Evolutionary conservation across 2,329 filamentous ascomycete species (phyloP).

Genomic region (Endothia cerciana): DNA sequence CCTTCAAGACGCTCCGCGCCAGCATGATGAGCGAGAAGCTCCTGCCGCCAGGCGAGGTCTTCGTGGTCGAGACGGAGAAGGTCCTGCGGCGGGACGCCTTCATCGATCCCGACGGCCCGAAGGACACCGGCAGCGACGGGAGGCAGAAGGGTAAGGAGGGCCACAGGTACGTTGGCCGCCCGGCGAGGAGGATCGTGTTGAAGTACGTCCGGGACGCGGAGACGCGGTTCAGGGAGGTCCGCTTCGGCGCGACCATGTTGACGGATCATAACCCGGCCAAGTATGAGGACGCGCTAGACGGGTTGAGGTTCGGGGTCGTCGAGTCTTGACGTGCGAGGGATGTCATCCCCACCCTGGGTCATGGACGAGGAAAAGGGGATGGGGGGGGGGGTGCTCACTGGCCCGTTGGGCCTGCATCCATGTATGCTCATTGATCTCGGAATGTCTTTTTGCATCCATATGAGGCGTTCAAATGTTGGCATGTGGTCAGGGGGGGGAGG

Average conservation of each 20-base stretch:
- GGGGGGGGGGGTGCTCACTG: too few relatives aligned
- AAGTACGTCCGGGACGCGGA: conserved; percentile 75
- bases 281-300: conserved; percentile 71
- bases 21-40: conserved; percentile 73
- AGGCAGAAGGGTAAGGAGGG: conserved; percentile 22
- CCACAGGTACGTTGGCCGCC: conserved; percentile 55
- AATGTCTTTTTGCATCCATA: too few relatives aligned
- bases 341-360: too few relatives aligned
- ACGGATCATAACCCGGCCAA: conserved; percentile 75
- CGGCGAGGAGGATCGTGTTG: conserved; percentile 70
- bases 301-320: conserved; percentile 56
- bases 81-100: conserved; percentile 72
- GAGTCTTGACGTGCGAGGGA: conserved; percentile 30
- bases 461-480: too few relatives aligned
- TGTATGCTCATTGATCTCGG: too few relatives aligned
- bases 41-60: conserved; percentile 76
- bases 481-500: too few relatives aligned
- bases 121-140: neutral
- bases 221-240: conserved; percentile 68
- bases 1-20: conserved; percentile 67
- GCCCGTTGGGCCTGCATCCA: too few relatives aligned
- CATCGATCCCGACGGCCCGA: conserved; percentile 41
- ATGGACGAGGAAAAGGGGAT: neutral
- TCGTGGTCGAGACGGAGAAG: conserved; percentile 69
- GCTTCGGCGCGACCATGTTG: conserved; percentile 75